Evolutionary conservation across 495 filamentous ascomycete species (phyloP), one percentile per base, ranked within the genome.

Genomic region (Aspergillus egyptiacus): DNA sequence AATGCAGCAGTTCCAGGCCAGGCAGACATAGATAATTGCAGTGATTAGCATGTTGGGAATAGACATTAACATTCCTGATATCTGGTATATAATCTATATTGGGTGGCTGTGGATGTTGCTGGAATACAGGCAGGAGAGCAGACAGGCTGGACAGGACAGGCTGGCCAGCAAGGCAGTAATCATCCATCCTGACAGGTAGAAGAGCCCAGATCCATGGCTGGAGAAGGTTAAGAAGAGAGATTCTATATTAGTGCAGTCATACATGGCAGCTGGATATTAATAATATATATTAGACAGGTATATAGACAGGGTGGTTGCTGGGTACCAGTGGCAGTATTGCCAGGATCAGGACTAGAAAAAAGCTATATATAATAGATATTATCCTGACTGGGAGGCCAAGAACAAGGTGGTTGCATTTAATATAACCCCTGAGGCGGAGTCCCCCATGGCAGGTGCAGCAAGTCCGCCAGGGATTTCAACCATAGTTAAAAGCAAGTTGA

Each of bases 91-190:
- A 6, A 55, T 63, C 15, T 34, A 63, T 33, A 42, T 59, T 6
- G 50, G 46, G 13, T 22, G 20, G 10, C 39, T 50, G 1, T 30
- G 36, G 10, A 31, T 22, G 10, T 48, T 62, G 36, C 28, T 53
- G 2, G 48, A 62, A 22, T 64, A 62, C 31, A 44, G 24, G 15
- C 51, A 65, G 54, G 57, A 65, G 41, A 63, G 54, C 31, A 47
- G 60, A 10, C 48, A 50, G 3, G 54, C 57, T 9, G 44, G 60
- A n/a, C 48, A 50, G 30, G 52, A 63, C 40, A 35, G 50, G 11
- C 11, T 27, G 17, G 8, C 31, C 1, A 56, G 58, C 31, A 10
- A 46, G 44, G 56, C 53, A 6, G 40, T 60, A 17, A 41, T 59
- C 15, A 50, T 56, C 28, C 30, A 38, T 2, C 42, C 42, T 13